Conservation (phyloP, 148 eudicot genomes). For the Vaccinium corymbosum region DNA sequence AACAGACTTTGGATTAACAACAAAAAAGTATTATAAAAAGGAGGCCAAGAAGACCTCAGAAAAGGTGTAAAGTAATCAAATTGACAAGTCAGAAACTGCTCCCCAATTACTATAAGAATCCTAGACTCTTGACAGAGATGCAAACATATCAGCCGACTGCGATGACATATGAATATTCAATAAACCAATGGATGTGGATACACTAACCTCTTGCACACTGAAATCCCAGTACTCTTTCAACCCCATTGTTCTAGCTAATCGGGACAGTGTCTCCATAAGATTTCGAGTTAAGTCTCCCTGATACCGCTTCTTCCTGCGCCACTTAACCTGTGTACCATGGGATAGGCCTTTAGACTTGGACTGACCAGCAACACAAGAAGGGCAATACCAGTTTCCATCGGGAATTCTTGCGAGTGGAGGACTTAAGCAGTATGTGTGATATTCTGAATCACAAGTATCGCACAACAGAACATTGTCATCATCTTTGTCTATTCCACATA, state of each 20-base stretch:
- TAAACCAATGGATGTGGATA: neutral
- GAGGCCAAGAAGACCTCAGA: neutral
- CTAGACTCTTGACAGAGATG: constrained; percentile 4
- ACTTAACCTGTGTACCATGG: constrained; percentile 25
- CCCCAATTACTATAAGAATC: neutral
- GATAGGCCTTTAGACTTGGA: constrained; percentile 19
- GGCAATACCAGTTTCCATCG: constrained; percentile 59
- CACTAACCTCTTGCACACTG: constrained; percentile 45
- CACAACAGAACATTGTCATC: constrained; percentile 51
- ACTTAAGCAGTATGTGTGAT: constrained; percentile 52
- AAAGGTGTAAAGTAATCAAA: neutral
- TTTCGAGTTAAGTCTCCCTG: constrained; percentile 34
- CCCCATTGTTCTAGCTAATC: constrained; percentile 39
- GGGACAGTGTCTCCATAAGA: constrained; percentile 33
- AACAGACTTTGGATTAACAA: neutral
- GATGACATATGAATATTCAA: neutral
- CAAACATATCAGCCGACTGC: neutral
- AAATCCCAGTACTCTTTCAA: constrained; percentile 52
- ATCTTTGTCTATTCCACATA: constrained; percentile 58
- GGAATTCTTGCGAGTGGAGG: constrained; percentile 59
- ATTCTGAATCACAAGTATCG: constrained; percentile 59
- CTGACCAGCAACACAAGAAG: constrained; percentile 43
- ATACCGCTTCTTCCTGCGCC: constrained; percentile 23
- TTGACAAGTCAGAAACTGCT: neutral
- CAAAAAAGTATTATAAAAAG: neutral